phyloP scores from a whole-genome alignment of 192 early-diverging fungal species.

The Dimargaris verticillata region DNA sequence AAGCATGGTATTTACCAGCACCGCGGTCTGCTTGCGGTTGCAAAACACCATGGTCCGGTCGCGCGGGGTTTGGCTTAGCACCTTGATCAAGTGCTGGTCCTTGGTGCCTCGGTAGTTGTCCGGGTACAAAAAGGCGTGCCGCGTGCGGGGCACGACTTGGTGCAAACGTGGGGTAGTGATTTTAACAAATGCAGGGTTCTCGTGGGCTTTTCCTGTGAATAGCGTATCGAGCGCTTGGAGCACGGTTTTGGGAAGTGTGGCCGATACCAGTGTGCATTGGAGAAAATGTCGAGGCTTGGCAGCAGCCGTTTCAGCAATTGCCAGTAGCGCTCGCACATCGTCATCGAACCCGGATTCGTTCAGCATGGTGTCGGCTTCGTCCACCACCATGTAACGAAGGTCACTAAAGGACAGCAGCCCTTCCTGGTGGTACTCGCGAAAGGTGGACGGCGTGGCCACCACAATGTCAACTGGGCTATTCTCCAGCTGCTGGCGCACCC shows the following conservation, averaged over 20 bases:
- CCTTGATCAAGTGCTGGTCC: conserved; percentile 50
- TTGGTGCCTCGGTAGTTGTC: conserved; percentile 50
- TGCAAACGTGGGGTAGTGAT: conserved; percentile 73
- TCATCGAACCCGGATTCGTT: conserved; percentile 54
- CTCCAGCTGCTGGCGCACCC: conserved; percentile 28
- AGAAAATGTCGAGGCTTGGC: conserved; percentile 21
- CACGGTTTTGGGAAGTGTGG: conserved; percentile 54
- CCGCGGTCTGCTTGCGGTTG: conserved; percentile 50
- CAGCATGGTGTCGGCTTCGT: conserved; percentile 91
- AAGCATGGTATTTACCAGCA: conserved; percentile 35
- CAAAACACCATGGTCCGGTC: conserved; percentile 74
- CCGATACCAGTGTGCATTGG: conserved; percentile 46
- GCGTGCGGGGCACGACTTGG: conserved; percentile 47
- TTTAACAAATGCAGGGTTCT: conserved; percentile 31
- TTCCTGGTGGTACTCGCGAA: conserved; percentile 35
- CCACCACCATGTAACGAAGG: conserved; percentile 57
- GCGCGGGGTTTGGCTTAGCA: conserved; percentile 43
- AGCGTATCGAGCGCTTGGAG: conserved; percentile 33
- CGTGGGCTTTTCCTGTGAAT: conserved; percentile 12
- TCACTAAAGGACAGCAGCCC: conserved; percentile 40
- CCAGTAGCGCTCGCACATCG: conserved; percentile 41
- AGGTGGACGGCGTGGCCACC: conserved; percentile 63
- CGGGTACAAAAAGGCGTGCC: conserved; percentile 62
- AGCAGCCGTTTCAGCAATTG: conserved; percentile 22
- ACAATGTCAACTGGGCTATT: conserved; percentile 66